These are phyloP conservation scores for Antitrichia curtipendula DNA, from an alignment of 225 moss, liverwort and hornwort genomes.

Conservation along the genomic window DNA sequence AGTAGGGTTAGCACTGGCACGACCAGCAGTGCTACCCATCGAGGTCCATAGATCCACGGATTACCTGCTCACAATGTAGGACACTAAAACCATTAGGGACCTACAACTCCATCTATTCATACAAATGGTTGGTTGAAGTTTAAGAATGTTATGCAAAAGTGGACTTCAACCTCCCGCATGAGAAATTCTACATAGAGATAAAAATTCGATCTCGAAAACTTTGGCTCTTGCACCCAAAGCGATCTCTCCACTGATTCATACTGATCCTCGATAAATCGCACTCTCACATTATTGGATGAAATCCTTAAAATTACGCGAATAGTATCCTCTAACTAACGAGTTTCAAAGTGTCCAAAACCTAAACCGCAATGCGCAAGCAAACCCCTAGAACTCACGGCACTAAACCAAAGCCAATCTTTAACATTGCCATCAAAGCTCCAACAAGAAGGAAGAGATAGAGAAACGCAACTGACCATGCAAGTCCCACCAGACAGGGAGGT, in stretches of 20 bases:
- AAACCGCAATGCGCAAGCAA: neutral
- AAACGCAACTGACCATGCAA: constrained; percentile 17
- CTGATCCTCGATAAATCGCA: neutral
- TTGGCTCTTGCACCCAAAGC: neutral
- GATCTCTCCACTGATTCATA: neutral
- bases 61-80: constrained; percentile 5
- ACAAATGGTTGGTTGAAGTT: neutral
- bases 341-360: neutral
- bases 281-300: neutral
- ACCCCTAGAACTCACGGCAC: neutral
- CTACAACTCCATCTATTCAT: neutral
- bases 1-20: constrained; percentile 26
- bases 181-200: neutral
- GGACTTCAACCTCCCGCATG: neutral
- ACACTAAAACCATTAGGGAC: neutral
- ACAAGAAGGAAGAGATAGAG: neutral
- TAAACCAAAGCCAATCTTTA: neutral
- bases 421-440: neutral
- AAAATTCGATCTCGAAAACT: neutral
- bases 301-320: neutral
- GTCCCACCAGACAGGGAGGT: constrained; percentile 42
- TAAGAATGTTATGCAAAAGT: neutral
- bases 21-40: constrained; percentile 28
- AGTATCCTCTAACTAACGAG: neutral
- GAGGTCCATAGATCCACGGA: constrained; percentile 30